Evolutionary conservation across 192 early-diverging fungal genomes (phyloP).

Genomic region (Entophlyctis helioformis): DNA sequence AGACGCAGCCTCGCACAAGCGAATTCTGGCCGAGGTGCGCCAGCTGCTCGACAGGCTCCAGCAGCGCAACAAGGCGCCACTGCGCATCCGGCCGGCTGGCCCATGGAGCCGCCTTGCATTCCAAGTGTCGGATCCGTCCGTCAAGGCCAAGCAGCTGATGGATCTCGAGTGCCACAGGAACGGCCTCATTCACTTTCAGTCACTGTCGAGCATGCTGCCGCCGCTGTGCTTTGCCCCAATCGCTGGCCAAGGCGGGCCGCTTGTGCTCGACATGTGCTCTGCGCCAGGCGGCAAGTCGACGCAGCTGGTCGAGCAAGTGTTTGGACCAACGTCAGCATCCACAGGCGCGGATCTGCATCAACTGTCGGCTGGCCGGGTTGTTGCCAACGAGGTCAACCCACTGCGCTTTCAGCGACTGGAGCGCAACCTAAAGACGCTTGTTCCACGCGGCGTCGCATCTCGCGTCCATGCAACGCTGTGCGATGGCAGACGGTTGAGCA

Average conservation of each 20-base stretch:
- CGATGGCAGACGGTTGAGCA: constrained; percentile 66
- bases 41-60: too few species aligned
- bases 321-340: too few species aligned
- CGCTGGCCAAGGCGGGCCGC: constrained; percentile 20
- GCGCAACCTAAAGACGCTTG: not conserved
- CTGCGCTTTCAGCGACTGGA: not conserved
- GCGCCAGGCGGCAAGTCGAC: constrained; percentile 91
- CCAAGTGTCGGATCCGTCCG: not conserved
- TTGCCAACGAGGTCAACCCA: constrained; percentile 9
- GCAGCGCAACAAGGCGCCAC: too few species aligned
- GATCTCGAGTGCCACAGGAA: too few species aligned
- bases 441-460: not conserved
- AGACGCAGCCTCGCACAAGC: too few species aligned
- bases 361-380: not conserved
- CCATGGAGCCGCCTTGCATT: constrained; percentile 1
- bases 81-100: too few species aligned
- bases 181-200: constrained; percentile 7
- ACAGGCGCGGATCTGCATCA: too few species aligned
- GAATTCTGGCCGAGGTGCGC: too few species aligned
- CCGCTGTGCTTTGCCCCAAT: constrained; percentile 5
- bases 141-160: too few species aligned
- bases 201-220: constrained; percentile 4
- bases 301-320: constrained; percentile 21
- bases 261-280: constrained; percentile 83
- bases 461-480: constrained; percentile 19